Evolutionary conservation across 805 yeast genomes (phyloP).

Genomic region (Saccharomycopsis oosterbeekiorum): DNA sequence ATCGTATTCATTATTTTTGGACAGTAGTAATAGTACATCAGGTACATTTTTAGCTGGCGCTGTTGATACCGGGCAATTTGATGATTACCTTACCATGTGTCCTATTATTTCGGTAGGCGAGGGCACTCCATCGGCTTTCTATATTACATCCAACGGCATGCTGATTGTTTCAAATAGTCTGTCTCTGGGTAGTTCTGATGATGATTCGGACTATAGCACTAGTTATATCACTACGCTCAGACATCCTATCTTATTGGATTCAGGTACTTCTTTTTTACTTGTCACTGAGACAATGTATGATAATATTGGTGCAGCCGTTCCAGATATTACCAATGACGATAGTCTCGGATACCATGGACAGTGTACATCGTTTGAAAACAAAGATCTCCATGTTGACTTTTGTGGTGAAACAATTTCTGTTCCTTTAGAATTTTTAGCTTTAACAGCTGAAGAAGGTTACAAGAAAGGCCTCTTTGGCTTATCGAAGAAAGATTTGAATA

Average conservation of each 20-base stretch:
- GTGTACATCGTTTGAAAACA: conserved; percentile 31
- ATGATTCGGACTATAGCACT: background rate
- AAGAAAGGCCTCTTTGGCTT: background rate
- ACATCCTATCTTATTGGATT: conserved; percentile 37
- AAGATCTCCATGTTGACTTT: conserved; percentile 38
- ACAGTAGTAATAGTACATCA: conserved; percentile 21
- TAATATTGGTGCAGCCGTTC: conserved; percentile 7
- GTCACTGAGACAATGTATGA: conserved; percentile 28
- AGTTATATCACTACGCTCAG: background rate
- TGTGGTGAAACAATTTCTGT: conserved; percentile 46
- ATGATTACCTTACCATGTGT: conserved; percentile 27
- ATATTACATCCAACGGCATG: background rate
- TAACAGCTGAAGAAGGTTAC: background rate
- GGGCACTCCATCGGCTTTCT: background rate
- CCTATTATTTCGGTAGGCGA: conserved; percentile 21
- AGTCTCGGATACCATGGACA: conserved; percentile 20
- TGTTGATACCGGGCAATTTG: conserved; percentile 32
- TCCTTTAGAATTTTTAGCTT: conserved; percentile 32
- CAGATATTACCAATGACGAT: background rate
- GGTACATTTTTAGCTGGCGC: conserved; percentile 38
- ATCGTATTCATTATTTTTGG: conserved; percentile 39
- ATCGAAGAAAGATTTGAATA: background rate
- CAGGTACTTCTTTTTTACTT: conserved; percentile 43
- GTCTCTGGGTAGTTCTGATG: background rate
- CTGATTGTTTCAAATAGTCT: background rate